These are phyloP conservation scores for Euphorbia neoarborescens DNA, from an alignment of 441 rosid species.

Conservation along the genomic window DNA sequence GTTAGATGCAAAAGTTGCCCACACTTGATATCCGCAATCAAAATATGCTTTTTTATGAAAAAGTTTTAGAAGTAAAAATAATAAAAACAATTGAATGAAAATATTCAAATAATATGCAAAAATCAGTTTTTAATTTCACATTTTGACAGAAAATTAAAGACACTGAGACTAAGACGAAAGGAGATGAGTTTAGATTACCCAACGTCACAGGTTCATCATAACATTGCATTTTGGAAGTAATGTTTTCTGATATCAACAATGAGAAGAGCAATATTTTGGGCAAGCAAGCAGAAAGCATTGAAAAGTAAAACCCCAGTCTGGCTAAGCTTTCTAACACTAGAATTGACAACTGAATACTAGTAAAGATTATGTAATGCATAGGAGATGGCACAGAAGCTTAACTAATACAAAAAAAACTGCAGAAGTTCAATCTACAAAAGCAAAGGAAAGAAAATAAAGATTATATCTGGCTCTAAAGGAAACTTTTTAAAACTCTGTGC, in stretches of 20 bases:
- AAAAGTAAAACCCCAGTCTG: neutral
- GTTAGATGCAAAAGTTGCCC: neutral
- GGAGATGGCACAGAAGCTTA: neutral
- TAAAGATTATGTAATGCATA: neutral
- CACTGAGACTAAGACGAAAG: neutral
- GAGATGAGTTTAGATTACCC: neutral
- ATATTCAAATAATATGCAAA: neutral
- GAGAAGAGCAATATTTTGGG: neutral
- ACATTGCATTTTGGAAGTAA: neutral
- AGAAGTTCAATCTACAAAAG: neutral
- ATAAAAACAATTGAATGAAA: neutral
- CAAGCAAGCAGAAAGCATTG: constrained; percentile 1
- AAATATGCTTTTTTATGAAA: constrained; percentile 1
- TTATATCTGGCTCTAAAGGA: neutral
- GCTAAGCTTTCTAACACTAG: neutral
- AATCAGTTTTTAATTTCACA: neutral
- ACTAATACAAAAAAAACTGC: neutral
- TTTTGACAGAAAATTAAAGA: constrained; percentile 1
- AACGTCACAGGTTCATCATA: neutral
- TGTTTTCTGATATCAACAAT: neutral
- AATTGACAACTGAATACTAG: neutral
- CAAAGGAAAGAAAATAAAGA: neutral
- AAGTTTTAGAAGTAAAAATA: neutral
- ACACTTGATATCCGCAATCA: neutral
- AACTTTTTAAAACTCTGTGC: neutral